Evolutionary conservation across 495 filamentous ascomycete genomes (phyloP), one percentile per base, ranked within the genome.

Genomic region (Glarea lozoyensis): DNA sequence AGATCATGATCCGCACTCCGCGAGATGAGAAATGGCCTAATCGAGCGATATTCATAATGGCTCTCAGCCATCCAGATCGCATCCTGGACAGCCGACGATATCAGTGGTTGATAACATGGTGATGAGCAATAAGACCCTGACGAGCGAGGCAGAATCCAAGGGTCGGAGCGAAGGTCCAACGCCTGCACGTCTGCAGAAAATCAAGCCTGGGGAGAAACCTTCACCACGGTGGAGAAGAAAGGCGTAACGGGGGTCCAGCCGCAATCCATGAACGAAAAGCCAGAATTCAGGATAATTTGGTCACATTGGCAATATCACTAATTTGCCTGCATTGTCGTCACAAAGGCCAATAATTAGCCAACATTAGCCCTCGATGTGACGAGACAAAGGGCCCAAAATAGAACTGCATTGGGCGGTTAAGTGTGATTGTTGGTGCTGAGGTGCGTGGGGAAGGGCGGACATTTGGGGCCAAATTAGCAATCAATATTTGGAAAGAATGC

Each of bases 361-460:
- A 43, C 42, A 54, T 40, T 45, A 16, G 10, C 12, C 10, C 19
- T 10, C 22, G 20, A 32, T 18, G 6, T 24, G 31, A 35, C 13
- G 25, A 15, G 16, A 37, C 11, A 16, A 37, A 39, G 6, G 33
- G 12, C 16, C 36, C 15, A 48, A 51, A 55, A 55, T 55, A 51
- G 52, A 50, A 35, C 47, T 48, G 25, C 5, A 50, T 54, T 23
- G 39, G 46, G 52, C 52, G 52, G 39, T 44, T 54, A 54, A 29
- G 10, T 20, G 4, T 7, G 6, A 41, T 41, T 41, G n/a, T 12
- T n/a, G n/a, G n/a, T n/a, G n/a, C n/a, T n/a, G n/a, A n/a, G n/a
- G 15, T 30, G 2, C 13, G 16, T 11, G 12, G 22, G 35, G 3
- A 21, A 7, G 15, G 35, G 35, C 11, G 3, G 35, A 25, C 21